phyloP scores from a whole-genome alignment of 495 filamentous ascomycete genomes.

The Talaromyces proteolyticus region DNA sequence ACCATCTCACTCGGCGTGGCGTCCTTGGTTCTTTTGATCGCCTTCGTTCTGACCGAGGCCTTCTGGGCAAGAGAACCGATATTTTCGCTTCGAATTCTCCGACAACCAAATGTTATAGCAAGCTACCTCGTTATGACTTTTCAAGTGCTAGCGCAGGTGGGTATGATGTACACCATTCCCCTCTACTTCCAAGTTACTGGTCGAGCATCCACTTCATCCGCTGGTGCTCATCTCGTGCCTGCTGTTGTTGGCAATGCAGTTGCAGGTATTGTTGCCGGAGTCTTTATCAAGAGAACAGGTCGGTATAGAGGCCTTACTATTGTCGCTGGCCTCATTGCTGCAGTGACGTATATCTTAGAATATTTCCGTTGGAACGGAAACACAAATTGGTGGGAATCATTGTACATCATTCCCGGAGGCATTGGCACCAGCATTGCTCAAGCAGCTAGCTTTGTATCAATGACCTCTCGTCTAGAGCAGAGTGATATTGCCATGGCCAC shows the following conservation, averaged over 20 bases:
- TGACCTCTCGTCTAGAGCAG: constrained; percentile 46
- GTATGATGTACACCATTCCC: constrained; percentile 47
- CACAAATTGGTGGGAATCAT: constrained; percentile 51
- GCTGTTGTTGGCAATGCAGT: constrained; percentile 61
- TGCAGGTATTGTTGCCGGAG: constrained; percentile 55
- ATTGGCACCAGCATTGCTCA: constrained; percentile 50
- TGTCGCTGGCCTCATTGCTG: constrained; percentile 42
- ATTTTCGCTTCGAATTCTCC: constrained; percentile 53
- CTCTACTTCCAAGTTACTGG: constrained; percentile 66
- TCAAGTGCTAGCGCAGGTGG: constrained; percentile 52
- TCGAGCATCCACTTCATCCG: constrained; percentile 44
- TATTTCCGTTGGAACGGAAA: constrained; percentile 57
- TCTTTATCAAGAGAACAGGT: constrained; percentile 51
- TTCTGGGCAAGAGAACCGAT: constrained; percentile 53
- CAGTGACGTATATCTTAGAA: constrained; percentile 46
- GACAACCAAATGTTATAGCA: constrained; percentile 44
- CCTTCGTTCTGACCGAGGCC: constrained; percentile 47
- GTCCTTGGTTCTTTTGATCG: constrained; percentile 24
- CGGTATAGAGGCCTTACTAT: constrained; percentile 52
- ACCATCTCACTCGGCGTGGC: constrained; percentile 10
- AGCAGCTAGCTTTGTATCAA: constrained; percentile 48
- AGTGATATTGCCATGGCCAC: constrained; percentile 50
- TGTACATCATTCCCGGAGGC: constrained; percentile 57
- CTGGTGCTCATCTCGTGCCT: constrained; percentile 58
- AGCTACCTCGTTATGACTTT: constrained; percentile 48